Conservation (phyloP, 2,329 filamentous ascomycete species). For the Neurospora sp. region DNA sequence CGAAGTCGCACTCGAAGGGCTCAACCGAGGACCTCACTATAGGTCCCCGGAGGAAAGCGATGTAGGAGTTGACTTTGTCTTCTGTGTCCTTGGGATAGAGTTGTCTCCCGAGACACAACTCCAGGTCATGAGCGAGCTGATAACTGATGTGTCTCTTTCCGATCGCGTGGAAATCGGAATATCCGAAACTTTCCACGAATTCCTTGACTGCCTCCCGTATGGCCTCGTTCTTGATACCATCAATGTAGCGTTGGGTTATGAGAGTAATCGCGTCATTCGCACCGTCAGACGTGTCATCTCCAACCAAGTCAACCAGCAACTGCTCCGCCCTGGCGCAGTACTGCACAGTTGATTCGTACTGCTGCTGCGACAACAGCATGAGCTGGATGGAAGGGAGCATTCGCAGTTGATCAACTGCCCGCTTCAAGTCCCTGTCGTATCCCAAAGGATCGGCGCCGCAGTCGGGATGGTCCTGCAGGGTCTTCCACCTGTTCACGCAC, state of each 20-base stretch:
- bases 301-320: slow-evolving; percentile 28
- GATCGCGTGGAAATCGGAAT: slow-evolving; percentile 29
- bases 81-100: slow-evolving; percentile 31
- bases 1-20: slow-evolving; percentile 20
- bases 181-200: slow-evolving; percentile 21
- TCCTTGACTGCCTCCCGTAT: slow-evolving; percentile 33
- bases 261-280: slow-evolving; percentile 17
- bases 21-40: slow-evolving; percentile 17
- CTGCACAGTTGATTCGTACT: slow-evolving; percentile 38
- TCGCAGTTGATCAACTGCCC: slow-evolving; percentile 38
- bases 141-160: slow-evolving; percentile 43
- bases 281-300: slow-evolving; percentile 14
- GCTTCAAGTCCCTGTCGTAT: slow-evolving; percentile 44
- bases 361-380: slow-evolving; percentile 41
- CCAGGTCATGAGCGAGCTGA: slow-evolving; percentile 46
- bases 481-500: slow-evolving; percentile 35
- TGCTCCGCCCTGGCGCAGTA: slow-evolving; percentile 39
- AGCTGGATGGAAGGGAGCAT: slow-evolving; percentile 44
- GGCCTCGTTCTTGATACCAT: slow-evolving; percentile 38
- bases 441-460: slow-evolving; percentile 37
- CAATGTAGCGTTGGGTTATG: slow-evolving; percentile 36
- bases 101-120: slow-evolving; percentile 39
- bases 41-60: slow-evolving; percentile 37
- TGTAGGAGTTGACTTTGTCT: slow-evolving; percentile 35
- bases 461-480: slow-evolving; percentile 28